phyloP scores from a whole-genome alignment of 176 grass and related monocot species.

The Eleusine coracana region DNA sequence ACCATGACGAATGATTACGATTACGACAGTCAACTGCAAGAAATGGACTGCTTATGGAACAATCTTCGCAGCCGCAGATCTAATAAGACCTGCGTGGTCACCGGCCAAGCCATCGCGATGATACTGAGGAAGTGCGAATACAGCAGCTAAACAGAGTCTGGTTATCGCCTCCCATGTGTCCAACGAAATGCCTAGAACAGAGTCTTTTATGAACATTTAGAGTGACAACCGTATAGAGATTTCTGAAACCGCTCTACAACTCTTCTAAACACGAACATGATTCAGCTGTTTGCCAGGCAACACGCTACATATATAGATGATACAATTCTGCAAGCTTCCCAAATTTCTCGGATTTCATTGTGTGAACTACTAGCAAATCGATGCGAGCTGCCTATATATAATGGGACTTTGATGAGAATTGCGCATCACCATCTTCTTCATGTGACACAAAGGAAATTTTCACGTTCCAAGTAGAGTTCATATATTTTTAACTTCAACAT shows the following conservation, averaged over 20 bases:
- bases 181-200: conserved; percentile 3
- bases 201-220: neutral
- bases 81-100: neutral
- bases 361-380: too few species aligned
- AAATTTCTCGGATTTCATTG: neutral
- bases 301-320: conserved; percentile 13
- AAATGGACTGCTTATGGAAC: neutral
- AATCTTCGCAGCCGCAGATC: too few species aligned
- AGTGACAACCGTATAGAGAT: neutral
- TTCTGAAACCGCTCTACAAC: neutral
- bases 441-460: neutral
- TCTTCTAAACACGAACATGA: neutral
- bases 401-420: neutral
- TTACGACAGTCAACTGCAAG: neutral
- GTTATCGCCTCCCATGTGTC: neutral
- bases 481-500: too few species aligned
- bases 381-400: neutral
- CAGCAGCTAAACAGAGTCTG: neutral
- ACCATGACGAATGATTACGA: neutral
- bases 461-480: neutral
- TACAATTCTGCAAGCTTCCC: neutral
- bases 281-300: neutral
- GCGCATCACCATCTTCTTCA: too few species aligned
- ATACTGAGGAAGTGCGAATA: neutral
- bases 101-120: neutral